Conservation (phyloP, 345 rosid genomes). For the Euphorbia peplus region DNA sequence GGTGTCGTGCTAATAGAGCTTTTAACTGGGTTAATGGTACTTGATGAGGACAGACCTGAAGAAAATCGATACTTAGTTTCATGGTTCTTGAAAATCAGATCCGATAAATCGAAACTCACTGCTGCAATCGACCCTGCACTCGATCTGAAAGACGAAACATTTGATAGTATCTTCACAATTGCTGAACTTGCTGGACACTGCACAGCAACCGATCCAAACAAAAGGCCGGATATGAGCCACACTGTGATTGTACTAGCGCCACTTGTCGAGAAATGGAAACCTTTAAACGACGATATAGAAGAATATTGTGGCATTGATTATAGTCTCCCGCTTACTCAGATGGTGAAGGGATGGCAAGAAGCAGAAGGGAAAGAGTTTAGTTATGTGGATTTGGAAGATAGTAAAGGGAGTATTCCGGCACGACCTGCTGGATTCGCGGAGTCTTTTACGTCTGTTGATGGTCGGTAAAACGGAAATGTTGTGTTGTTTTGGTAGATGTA, state of each 20-base stretch:
- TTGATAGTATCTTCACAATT: slow-evolving; percentile 50
- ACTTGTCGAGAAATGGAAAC: slow-evolving; percentile 74
- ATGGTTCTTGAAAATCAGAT: slow-evolving; percentile 66
- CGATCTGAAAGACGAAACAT: slow-evolving; percentile 47
- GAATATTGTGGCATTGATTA: slow-evolving; percentile 73
- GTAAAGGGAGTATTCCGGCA: slow-evolving; percentile 71
- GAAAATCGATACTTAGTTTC: slow-evolving; percentile 71
- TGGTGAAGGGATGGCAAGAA: slow-evolving; percentile 83
- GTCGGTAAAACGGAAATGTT: slow-evolving; percentile 38
- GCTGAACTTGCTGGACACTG: slow-evolving; percentile 78
- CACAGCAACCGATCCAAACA: slow-evolving; percentile 65
- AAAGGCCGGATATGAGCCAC: slow-evolving; percentile 78
- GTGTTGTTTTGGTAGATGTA: slow-evolving; percentile 25
- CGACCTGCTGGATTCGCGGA: slow-evolving; percentile 71
- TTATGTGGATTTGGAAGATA: slow-evolving; percentile 51
- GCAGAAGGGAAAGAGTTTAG: slow-evolving; percentile 68
- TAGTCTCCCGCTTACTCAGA: slow-evolving; percentile 70
- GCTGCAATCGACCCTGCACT: slow-evolving; percentile 58
- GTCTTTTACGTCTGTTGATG: slow-evolving; percentile 70
- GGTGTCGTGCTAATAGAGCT: slow-evolving; percentile 79
- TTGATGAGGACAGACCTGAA: slow-evolving; percentile 66
- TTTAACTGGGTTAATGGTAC: slow-evolving; percentile 64
- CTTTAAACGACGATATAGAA: slow-evolving; percentile 46
- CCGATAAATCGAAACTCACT: slow-evolving; percentile 50
- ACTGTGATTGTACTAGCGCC: slow-evolving; percentile 63